Base-by-base conservation (phyloP, 116 monocot genomes). In the Papilionanthe hybrid region DNA sequence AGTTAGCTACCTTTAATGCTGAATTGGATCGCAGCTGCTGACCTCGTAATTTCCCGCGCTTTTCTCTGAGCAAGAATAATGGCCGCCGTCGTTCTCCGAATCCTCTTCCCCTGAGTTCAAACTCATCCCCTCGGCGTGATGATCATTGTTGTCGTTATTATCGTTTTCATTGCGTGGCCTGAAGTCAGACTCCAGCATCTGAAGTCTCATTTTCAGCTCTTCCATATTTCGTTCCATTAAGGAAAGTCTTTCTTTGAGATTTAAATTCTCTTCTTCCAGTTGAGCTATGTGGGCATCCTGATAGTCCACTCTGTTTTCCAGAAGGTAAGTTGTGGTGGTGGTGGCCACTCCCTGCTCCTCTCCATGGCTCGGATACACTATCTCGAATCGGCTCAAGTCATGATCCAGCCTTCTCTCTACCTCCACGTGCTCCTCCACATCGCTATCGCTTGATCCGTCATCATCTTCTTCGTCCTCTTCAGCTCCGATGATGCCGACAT, bases 361-460 rank as follows among this genome's bases (percentile, higher is more conserved):
- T 0, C 80, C 87, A 13, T 41, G 18, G 72, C 67, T 83, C 0
- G 96, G 96, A 83, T 89, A 90, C 17, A 96, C 92, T 86, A 96
- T 96, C 85, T 93, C 96, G 75, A 96, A 96, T 78, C 93, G 80
- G 79, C 96, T 96, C 67, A 96, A 72, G 75, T 96, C 93, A 53
- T 95, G 95, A 53, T 95, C 93, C 23, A 96, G 84, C 78, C 93
- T 77, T 55, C 90, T 76, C 83, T 96, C 96, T 17, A 96, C 92
- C 85, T 96, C 96, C 28, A 91, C 77, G 58, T 96, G 96, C 90
- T 96, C 93, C 83, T 93, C 96, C 63, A 91, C 90, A 42, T 96
- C 96, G 22, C 94, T 94, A 49, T 90, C 94, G 75, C 93, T 92
- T 67, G 95, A 90, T 20, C 86, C 91, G 0, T 82, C 88, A 17